Base-by-base conservation (phyloP, 2,329 filamentous ascomycete species). In the Fusarium concolor region DNA sequence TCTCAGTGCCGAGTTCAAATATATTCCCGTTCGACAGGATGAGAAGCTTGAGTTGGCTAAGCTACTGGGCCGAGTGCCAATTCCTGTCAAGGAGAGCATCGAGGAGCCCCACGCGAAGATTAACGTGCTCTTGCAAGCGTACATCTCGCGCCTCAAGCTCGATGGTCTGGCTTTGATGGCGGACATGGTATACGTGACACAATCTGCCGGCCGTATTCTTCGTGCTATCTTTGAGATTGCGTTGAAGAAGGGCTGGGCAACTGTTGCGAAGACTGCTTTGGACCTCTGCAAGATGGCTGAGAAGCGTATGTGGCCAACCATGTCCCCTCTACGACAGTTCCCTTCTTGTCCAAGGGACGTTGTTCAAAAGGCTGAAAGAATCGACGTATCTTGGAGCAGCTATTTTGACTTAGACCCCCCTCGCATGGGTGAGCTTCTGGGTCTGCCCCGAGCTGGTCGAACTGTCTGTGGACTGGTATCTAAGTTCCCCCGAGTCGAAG, bases 221-320 rank as follows among this genome's bases (percentile, higher is more conserved):
- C 90, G 96, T 57, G 96, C 96, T 0, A 91, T 99, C 49, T 99
- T 98, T 71, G 96, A 99, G 81, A 98, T 99, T 55, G 91, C 92
- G n/a, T 82, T 99, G 70, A 97, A 95, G 82, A 97, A 97, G 80
- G 95, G 95, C 33, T 99, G 95, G 95, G 89, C 96, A 1, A 91
- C 90, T 17, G 96, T 98, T 5, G 93, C 96, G 10, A 97, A 96
- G 82, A 93, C 92, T 65, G 94, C 96, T 1, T 84, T 99, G 41
- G 93, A 97, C 73, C 86, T 99, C 53, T 99, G 96, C 82, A 99
- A 99, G 83, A 98, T 97, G 93, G 96, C 95, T 0, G 96, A 99
- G 83, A 97, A 97, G 85, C 88, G 96, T 49, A 99, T 99, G 96
- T 99, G 96, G 96, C 94, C 95, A 15, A 98, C 95, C 8, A 99